phyloP scores from a whole-genome alignment of 805 yeast species.

The Nakazawaea ambrosiae region DNA sequence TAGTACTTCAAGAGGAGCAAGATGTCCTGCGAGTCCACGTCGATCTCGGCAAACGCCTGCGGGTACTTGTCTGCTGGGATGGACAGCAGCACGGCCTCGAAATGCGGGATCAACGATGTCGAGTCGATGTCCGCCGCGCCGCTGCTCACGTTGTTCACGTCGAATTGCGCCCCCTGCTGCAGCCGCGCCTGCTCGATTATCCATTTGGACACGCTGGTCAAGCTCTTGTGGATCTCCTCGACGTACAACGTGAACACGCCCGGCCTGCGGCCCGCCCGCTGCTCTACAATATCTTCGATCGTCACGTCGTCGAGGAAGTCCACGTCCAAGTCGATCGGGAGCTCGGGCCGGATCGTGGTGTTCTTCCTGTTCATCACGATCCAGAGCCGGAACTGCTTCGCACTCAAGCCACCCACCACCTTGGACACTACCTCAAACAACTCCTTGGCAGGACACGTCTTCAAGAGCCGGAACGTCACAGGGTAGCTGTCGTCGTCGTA shows the following conservation, averaged over 20 bases:
- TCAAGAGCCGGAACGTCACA: conserved; percentile 41
- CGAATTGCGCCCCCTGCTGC: not conserved
- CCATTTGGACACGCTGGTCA: conserved; percentile 24
- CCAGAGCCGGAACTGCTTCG: conserved; percentile 49
- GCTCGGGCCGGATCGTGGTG: conserved; percentile 59
- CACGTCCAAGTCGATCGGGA: conserved; percentile 26
- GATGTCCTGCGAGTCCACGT: conserved; percentile 22
- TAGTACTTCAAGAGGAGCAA: conserved; percentile 57
- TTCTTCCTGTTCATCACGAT: conserved; percentile 61
- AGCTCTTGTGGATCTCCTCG: conserved; percentile 47
- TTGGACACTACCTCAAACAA: conserved; percentile 44
- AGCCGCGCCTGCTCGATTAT: conserved; percentile 8
- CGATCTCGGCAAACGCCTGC: conserved; percentile 17
- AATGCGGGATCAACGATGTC: conserved; percentile 11
- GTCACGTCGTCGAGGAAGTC: conserved; percentile 26
- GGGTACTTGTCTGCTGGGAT: conserved; percentile 10
- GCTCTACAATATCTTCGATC: conserved; percentile 45
- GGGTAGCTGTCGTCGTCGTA: conserved; percentile 44
- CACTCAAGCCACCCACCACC: conserved; percentile 28
- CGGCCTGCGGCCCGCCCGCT: conserved; percentile 37
- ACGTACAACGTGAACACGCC: conserved; percentile 50
- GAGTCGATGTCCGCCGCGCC: conserved; percentile 15
- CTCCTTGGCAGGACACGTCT: conserved; percentile 44
- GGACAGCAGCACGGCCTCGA: not conserved
- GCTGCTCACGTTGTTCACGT: conserved; percentile 3